These are phyloP conservation scores for Tolypocladium endophyticum DNA, from an alignment of 2,329 filamentous ascomycete genomes.

Conservation along the genomic window DNA sequence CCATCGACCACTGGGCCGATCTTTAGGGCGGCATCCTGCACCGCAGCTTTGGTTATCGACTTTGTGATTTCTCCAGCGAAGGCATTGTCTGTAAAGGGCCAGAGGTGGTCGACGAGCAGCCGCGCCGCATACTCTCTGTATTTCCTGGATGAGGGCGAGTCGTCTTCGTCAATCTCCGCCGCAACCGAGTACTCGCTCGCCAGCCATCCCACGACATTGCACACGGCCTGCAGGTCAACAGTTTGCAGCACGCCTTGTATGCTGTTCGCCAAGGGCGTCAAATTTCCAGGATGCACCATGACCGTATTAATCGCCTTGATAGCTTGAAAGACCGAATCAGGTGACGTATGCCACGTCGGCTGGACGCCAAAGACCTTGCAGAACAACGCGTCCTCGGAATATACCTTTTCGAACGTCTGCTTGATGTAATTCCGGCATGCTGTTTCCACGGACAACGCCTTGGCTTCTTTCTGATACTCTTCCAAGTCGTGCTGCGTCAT, in stretches of 20 bases:
- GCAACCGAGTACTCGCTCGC: conserved; percentile 46
- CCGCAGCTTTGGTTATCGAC: conserved; percentile 37
- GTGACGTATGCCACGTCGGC: conserved; percentile 37
- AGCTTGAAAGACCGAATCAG: conserved; percentile 38
- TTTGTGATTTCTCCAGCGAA: conserved; percentile 47
- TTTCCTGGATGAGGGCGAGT: conserved; percentile 40
- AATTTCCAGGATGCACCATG: conserved; percentile 42
- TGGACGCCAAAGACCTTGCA: conserved; percentile 45
- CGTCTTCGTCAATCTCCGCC: conserved; percentile 48
- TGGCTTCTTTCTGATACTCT: conserved; percentile 41
- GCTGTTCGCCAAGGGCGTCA: conserved; percentile 38
- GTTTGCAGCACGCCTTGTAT: conserved; percentile 38
- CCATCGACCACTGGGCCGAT: conserved; percentile 38
- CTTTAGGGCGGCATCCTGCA: conserved; percentile 37
- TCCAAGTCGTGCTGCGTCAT: conserved; percentile 44
- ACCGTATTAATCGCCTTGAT: conserved; percentile 39
- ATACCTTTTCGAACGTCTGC: conserved; percentile 48
- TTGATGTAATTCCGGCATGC: conserved; percentile 48
- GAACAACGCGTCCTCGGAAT: conserved; percentile 43
- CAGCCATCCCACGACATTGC: conserved; percentile 47
- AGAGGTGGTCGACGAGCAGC: conserved; percentile 45
- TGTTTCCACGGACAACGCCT: conserved; percentile 38
- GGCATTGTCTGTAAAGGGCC: conserved; percentile 42
- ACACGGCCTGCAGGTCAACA: conserved; percentile 37
- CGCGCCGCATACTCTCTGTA: conserved; percentile 46